Evolutionary conservation across 2,329 filamentous ascomycete genomes (phyloP), one percentile per base, ranked within the genome.

Genomic region (Pyricularia sp.): DNA sequence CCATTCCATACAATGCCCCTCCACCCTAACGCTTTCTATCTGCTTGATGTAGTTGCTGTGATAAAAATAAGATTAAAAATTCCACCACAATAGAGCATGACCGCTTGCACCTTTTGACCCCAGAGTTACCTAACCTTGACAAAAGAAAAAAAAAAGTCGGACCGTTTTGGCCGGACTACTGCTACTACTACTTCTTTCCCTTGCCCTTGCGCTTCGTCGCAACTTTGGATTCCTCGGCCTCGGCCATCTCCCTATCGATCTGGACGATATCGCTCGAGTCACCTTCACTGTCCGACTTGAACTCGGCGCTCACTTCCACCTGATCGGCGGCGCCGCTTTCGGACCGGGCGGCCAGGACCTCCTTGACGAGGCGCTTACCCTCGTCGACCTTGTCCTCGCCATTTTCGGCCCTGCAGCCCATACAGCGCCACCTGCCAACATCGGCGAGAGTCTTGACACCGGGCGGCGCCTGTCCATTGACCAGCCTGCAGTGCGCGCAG

Each of bases 401-500:
- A 73, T 99, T 99, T 78, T 83, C 82, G 1, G 85, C 81, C 10
- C 88, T 87, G 72, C 94, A 99, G n/a, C 85, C 85, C 73, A 90
- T 89, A 75, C 94, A 99, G 66, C 88, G 86, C 94, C 94, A 99
- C 67, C 82, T 81, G 1, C 93, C 94, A 0, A 99, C 72, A 63
- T 97, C 93, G 53, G 90, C 85, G 1, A 93, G 77, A 0, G 81
- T 84, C 69, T 86, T 88, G 0, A 89, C 88, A 1, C 94, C 94
- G 0, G 94, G 93, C 1, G 94, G 93, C 3, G 94, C 94, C 73
- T 97, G 94, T 0, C 96, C 94, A 73, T 99, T 99, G 62, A 99
- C 93, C 1, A 97, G 83, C 33, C 91, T 83, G 74, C 94, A 99
- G 53, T 83, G 81, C 35, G 80, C 76, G 76, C 94, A 99, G 65